Evolutionary conservation across 306 rosid species (phyloP), one percentile per base, ranked within the genome.

Genomic region (Fragaria nilgerrensis): DNA sequence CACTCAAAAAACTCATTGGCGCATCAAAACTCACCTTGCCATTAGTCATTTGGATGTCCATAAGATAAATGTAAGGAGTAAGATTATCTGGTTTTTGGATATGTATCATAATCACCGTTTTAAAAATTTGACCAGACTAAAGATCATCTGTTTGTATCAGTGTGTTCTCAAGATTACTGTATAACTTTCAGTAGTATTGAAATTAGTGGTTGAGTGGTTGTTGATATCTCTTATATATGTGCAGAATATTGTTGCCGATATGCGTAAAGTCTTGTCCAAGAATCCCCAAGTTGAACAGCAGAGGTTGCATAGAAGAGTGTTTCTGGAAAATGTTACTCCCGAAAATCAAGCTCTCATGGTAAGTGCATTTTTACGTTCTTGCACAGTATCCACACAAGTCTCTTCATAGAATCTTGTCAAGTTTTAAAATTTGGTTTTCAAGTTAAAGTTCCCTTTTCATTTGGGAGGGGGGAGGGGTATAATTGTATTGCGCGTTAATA

Each of bases 261-360:
- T 92, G 97, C 89, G 97, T 72, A 94, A 94, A 82, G 98, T 92
- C 73, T 89, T 94, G 82, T 93, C 98, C 41, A 94, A 94, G 89
- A 92, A 90, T 83, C 97, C 97, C 74, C 97, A 92, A 81, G 95
- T 92, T 74, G 97, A 94, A 86, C 97, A 94, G 85, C 96, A 89
- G 90, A 89, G 88, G 83, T 81, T 94, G 88, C 98, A 94, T 83
- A 84, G 98, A 86, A 92, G 98, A 85, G 98, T 94, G 68, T 94
- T 94, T 87, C 79, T 94, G 72, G 98, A 94, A n/a, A 84, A 94
- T 68, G 76, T 94, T 75, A 78, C 82, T 81, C 89, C 92, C 65
- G 98, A 92, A 74, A 94, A 85, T 76, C 98, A 94, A 80, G 93
- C 97, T 45, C 98, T 94, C 75, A 48, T 89, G 97, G 98, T 90